Conservation (phyloP, 176 grass and related monocot species). For the Tuctoria greenei region DNA sequence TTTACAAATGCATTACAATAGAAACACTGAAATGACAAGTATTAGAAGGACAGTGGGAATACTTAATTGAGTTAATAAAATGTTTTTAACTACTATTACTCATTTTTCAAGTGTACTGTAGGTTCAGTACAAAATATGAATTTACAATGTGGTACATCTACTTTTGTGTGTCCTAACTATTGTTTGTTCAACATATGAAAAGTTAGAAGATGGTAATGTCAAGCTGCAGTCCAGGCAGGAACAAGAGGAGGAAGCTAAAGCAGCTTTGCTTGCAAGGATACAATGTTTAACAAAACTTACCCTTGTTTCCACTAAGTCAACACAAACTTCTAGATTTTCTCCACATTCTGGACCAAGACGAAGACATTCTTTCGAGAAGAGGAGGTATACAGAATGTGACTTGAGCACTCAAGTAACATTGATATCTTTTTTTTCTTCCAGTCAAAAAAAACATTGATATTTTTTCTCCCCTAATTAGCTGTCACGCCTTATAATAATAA, state of each 20-base stretch:
- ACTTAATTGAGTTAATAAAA: neutral
- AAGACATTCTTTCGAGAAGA: conserved; percentile 99
- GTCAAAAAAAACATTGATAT: too few species aligned
- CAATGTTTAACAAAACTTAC: conserved; percentile 93
- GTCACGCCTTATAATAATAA: too few species aligned
- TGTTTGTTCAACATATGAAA: conserved; percentile 52
- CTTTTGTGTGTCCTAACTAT: conserved; percentile 45
- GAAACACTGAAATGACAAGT: neutral
- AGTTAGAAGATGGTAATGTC: conserved; percentile 98
- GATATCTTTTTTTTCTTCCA: too few species aligned
- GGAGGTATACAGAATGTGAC: conserved; percentile 52
- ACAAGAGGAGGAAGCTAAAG: conserved; percentile 99
- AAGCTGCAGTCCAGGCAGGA: conserved; percentile 93
- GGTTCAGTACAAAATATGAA: neutral
- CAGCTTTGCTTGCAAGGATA: conserved; percentile 92
- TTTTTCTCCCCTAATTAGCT: too few species aligned
- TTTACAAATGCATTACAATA: neutral
- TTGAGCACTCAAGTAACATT: neutral
- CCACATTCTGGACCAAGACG: conserved; percentile 75
- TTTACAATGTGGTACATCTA: neutral
- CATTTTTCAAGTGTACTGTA: conserved; percentile 21
- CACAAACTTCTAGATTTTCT: conserved; percentile 73
- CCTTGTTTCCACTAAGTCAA: conserved; percentile 90
- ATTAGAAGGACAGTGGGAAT: neutral
- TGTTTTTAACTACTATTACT: conserved; percentile 12